Evolutionary conservation across 2,329 filamentous ascomycete species (phyloP).

Genomic region (Camptophora hylomeconis): DNA sequence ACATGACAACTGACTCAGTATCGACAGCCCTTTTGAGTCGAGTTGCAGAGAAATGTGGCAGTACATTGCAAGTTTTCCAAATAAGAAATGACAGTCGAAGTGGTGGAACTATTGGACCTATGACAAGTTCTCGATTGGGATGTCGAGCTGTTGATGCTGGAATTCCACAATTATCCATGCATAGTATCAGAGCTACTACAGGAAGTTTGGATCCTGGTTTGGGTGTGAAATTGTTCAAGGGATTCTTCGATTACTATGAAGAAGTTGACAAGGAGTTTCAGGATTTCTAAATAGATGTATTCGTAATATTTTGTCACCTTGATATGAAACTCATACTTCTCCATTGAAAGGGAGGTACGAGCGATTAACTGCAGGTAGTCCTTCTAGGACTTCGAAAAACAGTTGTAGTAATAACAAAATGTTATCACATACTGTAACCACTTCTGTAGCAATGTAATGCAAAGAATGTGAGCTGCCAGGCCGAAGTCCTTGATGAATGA

Average conservation of each 20-base stretch:
- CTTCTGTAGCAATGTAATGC: slow-evolving; percentile 5
- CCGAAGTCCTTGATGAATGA: slow-evolving; percentile 3
- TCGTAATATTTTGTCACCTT: slow-evolving; percentile 7
- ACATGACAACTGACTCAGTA: slow-evolving; percentile 90
- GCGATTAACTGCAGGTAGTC: slow-evolving; percentile 7
- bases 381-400: slow-evolving; percentile 3
- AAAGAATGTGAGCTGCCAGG: slow-evolving; percentile 7
- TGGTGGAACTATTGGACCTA: slow-evolving; percentile 91
- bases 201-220: slow-evolving; percentile 75
- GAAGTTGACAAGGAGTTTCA: slow-evolving; percentile 70
- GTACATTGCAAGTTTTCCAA: slow-evolving; percentile 75
- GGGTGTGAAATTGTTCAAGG: slow-evolving; percentile 78
- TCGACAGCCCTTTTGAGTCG: slow-evolving; percentile 69
- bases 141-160: slow-evolving; percentile 77
- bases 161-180: slow-evolving; percentile 87
- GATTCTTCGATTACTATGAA: slow-evolving; percentile 78
- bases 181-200: slow-evolving; percentile 79
- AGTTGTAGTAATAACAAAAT: slow-evolving; percentile 1
- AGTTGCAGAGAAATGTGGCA: slow-evolving; percentile 60
- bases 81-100: slow-evolving; percentile 83
- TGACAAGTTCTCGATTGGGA: slow-evolving; percentile 68
- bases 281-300: slow-evolving; percentile 7
- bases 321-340: slow-evolving; percentile 6
- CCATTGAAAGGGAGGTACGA: slow-evolving; percentile 1
- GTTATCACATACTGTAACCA: slow-evolving; percentile 1